Evolutionary conservation across 345 rosid species (phyloP), one percentile per base, ranked within the genome.

Genomic region (Excoecaria agallocha): DNA sequence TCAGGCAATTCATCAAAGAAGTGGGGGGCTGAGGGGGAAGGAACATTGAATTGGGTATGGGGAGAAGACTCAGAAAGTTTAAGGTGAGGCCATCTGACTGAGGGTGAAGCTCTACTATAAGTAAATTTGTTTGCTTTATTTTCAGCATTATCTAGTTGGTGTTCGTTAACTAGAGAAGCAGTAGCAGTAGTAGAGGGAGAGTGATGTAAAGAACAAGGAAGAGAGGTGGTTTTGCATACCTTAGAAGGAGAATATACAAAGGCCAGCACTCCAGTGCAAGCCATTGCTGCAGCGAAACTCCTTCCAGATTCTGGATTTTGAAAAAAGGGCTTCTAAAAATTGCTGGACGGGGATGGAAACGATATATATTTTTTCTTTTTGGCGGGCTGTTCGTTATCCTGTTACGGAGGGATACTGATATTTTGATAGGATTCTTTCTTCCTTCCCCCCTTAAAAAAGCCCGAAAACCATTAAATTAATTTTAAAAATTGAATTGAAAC

Each of bases 71-170:
- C 85, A 24, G 83, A 67, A 80, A 86, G 82, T 63, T 89, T 85
- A 72, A 95, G 90, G 77, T 88, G 91, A 35, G 99, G 99, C 98
- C 98, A 95, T 77, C 99, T 85, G 12, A 89, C 86, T 1, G 98
- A 86, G 3, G 98, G 97, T 39, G 92, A 89, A 70, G 98, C 98
- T 87, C 95, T 86, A 71, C 87, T 85, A 74, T 94, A 94, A 74
- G 85, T 91, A 80, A 94, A 94, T 35, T 83, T 82, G 65, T 82
- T 79, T 5, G 77, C 17, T 6, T 56, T 58, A 12, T 12, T 62
- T 58, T 58, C 71, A 45, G 64, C 52, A 63, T 37, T 74, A 60
- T 50, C 49, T 13, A 49, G 7, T 38, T 68, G 68, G 57, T 83
- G 82, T 70, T 87, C 88, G 22, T 64, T 69, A 58, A 30, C 30